Evolutionary conservation across 176 grass and related monocot species (phyloP).

Genomic region (Oryza coarctata): DNA sequence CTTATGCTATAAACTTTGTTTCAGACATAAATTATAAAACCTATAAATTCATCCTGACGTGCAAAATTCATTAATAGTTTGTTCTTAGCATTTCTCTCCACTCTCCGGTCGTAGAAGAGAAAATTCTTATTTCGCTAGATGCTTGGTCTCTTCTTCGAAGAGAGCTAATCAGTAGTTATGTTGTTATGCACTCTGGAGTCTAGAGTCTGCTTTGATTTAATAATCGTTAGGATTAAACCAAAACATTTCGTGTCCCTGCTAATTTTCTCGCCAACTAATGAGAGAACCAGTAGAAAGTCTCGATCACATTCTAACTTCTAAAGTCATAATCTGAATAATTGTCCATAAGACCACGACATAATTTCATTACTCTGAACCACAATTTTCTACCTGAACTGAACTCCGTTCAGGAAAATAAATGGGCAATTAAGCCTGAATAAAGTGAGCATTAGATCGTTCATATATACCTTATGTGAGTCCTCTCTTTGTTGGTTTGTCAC

Average conservation of each 20-base stretch:
- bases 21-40: too few species aligned
- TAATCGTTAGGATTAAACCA: neutral
- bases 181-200: neutral
- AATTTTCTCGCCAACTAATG: conserved; percentile 31
- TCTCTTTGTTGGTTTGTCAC: neutral
- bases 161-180: neutral
- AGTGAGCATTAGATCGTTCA: neutral
- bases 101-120: neutral
- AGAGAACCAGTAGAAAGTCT: conserved; percentile 16
- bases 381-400: neutral
- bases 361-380: neutral
- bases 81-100: too few species aligned
- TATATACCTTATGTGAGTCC: neutral
- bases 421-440: conserved; percentile 1
- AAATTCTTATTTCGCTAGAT: neutral
- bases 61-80: too few species aligned
- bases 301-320: conserved; percentile 13
- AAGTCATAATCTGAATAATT: conserved; percentile 21
- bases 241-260: neutral
- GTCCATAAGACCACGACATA: neutral
- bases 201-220: neutral
- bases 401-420: neutral
- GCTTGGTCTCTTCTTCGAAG: neutral
- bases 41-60: too few species aligned
- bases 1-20: too few species aligned